Base-by-base conservation (phyloP, 1,284 basidiomycete genomes). In the Microbotryomycetes sp. region DNA sequence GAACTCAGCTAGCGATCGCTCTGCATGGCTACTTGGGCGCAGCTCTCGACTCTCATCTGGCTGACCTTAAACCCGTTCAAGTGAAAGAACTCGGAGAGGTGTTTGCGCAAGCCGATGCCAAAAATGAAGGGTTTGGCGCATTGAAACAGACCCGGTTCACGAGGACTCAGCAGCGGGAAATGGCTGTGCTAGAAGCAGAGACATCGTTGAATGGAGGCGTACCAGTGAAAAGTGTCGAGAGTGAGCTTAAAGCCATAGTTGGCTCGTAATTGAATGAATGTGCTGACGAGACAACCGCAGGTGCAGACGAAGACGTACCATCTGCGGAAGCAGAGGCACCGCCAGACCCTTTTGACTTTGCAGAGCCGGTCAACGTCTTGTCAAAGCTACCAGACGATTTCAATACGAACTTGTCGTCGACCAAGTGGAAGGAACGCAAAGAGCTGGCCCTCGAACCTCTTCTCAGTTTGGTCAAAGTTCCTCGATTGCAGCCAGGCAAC, bases 351-450 rank as follows among this genome's bases (percentile, higher is more conserved):
- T 84, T 86, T 65, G 84, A 85, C 53, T 83, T 93, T 63, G 85
- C 87, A 3, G 92, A 97, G 73, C 86, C 89, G 15, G 84, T 90
- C 52, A 83, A 94, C 71, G 84, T 92, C 62, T 80, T 85, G 53
- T 78, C 83, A 6, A 86, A 86, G 70, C 80, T 96, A 54, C 87
- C 93, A 0, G 76, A 83, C 3, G 86, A 86, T 59, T 80, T 94
- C 60, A 83, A 87, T 64, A 80, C 85, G 6, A 79, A 82, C 60
- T 80, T 98, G 56, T 82, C 84, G 15, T 97, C 93, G 4, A 85
- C 89, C 0, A 98, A 98, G 77, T 99, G 96, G 96, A 97, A 98
- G 75, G 96, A 99, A 68, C 84, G 96, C 30, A 90, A 94, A 72
- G 93, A 97, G 72, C 74, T 77, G 57, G 88, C 84, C 2, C 78